Conservation (phyloP, 78 protist genomes). For the Reticulomyxa filosa region DNA sequence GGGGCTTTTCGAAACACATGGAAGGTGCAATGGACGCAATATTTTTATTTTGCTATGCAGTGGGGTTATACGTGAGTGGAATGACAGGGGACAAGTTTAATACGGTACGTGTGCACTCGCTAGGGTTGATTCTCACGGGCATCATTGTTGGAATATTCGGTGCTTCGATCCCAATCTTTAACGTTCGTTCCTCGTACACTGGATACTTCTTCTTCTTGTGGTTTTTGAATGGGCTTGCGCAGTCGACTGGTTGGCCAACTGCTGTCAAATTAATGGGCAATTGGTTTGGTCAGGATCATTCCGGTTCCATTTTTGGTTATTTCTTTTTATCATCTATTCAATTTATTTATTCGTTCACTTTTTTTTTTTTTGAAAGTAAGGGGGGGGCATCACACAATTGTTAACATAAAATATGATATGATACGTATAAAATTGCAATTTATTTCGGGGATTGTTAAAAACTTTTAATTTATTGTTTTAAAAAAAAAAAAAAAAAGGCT, state of each 20-base stretch:
- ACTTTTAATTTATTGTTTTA: too few species aligned
- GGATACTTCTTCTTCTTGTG: background rate
- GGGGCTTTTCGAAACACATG: too few species aligned
- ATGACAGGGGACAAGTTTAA: background rate
- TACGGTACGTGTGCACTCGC: background rate
- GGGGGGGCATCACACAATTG: too few species aligned
- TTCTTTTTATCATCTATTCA: too few species aligned
- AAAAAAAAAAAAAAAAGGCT: too few species aligned
- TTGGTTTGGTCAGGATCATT: background rate
- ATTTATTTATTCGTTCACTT: too few species aligned
- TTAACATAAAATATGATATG: too few species aligned
- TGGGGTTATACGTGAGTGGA: conserved; percentile 1
- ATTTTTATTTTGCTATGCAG: background rate
- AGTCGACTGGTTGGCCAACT: background rate
- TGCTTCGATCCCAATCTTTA: background rate
- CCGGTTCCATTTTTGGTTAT: conserved; percentile 2
- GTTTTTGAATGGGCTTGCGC: background rate
- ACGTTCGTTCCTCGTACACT: background rate
- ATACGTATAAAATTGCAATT: too few species aligned
- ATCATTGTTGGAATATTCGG: background rate
- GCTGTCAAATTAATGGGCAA: background rate
- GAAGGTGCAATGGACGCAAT: conserved; percentile 4
- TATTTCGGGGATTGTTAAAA: too few species aligned
- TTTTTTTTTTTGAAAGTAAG: too few species aligned
- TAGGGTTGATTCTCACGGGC: background rate